These are phyloP conservation scores for Ocimum tenuiflorum DNA, from an alignment of 257 asterid genomes.

Conservation along the genomic window DNA sequence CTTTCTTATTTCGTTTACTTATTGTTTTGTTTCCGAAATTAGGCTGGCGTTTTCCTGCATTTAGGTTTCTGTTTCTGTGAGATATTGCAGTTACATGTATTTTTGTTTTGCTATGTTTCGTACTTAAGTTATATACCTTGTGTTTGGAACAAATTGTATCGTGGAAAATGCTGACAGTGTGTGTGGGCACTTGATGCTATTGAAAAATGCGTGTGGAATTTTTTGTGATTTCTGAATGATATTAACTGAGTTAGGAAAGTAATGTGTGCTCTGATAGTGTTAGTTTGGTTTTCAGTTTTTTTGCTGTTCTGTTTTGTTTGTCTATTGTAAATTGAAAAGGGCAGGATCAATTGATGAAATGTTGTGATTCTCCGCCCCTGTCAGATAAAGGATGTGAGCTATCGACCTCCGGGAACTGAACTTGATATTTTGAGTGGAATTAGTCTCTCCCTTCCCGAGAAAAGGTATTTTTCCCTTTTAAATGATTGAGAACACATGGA, in stretches of 20 bases:
- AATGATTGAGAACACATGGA: not conserved
- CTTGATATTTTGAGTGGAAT: constrained; percentile 56
- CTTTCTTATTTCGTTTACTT: not conserved
- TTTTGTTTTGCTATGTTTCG: not conserved
- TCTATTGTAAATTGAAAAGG: not conserved
- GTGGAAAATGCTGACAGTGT: not conserved
- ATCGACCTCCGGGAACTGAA: constrained; percentile 83
- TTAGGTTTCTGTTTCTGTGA: not conserved
- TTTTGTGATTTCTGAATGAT: not conserved
- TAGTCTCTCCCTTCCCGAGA: constrained; percentile 67
- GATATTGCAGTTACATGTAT: not conserved
- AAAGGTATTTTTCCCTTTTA: constrained; percentile 36
- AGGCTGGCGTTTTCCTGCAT: not conserved
- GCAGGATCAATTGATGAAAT: not conserved
- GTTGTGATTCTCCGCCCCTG: not conserved
- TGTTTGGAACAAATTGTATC: not conserved
- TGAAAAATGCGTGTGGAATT: not conserved
- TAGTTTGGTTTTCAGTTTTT: not conserved
- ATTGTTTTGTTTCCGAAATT: not conserved
- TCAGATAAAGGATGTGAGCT: constrained; percentile 61
- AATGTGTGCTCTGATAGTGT: not conserved
- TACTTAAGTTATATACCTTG: not conserved
- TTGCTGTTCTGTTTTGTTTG: not conserved
- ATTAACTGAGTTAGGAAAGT: not conserved
- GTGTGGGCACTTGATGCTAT: not conserved